Evolutionary conservation across 257 asterid genomes (phyloP).

Genomic region (Solanum megistacrolobum): DNA sequence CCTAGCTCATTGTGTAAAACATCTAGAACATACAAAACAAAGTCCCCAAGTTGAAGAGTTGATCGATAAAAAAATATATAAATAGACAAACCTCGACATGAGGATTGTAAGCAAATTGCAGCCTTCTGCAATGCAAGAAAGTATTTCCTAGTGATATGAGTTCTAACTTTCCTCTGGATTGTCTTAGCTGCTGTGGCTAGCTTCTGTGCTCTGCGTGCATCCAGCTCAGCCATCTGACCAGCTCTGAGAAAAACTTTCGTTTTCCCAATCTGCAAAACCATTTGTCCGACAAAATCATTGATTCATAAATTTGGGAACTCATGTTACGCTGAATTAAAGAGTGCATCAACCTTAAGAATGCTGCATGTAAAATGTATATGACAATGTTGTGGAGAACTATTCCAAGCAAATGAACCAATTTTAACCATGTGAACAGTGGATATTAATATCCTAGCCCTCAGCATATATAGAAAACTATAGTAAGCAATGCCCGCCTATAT

Average conservation of each 20-base stretch:
- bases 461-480: neutral
- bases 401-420: neutral
- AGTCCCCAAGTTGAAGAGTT: neutral
- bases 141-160: conserved; percentile 71
- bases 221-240: conserved; percentile 99
- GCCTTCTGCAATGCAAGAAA: conserved; percentile 70
- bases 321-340: neutral
- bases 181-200: conserved; percentile 81
- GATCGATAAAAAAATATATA: neutral
- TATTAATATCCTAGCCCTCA: neutral
- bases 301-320: neutral
- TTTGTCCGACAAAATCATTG: neutral
- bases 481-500: neutral
- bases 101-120: conserved; percentile 63
- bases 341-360: neutral
- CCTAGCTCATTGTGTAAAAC: neutral
- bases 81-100: conserved; percentile 64
- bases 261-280: conserved; percentile 72
- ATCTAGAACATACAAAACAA: neutral
- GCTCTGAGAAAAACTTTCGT: conserved; percentile 91
- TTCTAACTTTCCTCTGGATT: conserved; percentile 75
- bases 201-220: conserved; percentile 84
- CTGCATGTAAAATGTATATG: neutral
- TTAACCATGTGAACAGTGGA: neutral
- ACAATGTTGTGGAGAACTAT: neutral